Conservation (phyloP, 768 basidiomycete species). For the Calocera viscosa region DNA sequence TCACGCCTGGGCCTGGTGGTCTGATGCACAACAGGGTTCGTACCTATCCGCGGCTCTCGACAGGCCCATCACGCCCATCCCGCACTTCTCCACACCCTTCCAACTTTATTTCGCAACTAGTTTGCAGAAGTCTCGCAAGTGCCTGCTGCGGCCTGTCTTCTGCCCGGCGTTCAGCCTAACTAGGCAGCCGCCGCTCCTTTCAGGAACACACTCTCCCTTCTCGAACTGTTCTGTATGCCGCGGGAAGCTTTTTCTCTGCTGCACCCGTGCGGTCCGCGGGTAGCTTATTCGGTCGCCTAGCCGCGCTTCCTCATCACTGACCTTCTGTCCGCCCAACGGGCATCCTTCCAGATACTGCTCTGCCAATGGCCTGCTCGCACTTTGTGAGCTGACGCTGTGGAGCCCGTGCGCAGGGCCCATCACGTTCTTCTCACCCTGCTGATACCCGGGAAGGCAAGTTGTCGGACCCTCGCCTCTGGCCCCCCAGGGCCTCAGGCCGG, state of each 20-base stretch:
- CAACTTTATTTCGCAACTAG: not conserved
- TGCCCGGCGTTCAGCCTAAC: not conserved
- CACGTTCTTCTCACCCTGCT: too few relatives aligned
- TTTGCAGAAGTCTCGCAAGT: not conserved
- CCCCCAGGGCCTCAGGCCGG: not conserved
- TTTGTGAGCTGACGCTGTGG: not conserved
- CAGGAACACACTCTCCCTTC: constrained; percentile 2
- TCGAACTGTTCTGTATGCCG: not conserved
- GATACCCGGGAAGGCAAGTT: not conserved
- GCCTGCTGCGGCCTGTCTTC: not conserved
- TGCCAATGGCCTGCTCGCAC: not conserved
- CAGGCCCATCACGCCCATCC: not conserved
- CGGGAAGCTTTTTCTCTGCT: not conserved
- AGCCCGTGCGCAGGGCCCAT: not conserved
- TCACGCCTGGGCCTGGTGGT: not conserved
- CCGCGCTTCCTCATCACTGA: not conserved
- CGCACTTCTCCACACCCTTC: not conserved
- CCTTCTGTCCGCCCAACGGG: too few relatives aligned
- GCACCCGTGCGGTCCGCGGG: not conserved
- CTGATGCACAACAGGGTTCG: not conserved
- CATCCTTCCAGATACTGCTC: too few relatives aligned
- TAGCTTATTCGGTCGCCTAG: not conserved
- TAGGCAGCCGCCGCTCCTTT: not conserved
- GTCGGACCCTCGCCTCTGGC: not conserved
- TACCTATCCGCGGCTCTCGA: not conserved